phyloP scores from a whole-genome alignment of 129 eudicot genomes.

The Mikania micrantha region DNA sequence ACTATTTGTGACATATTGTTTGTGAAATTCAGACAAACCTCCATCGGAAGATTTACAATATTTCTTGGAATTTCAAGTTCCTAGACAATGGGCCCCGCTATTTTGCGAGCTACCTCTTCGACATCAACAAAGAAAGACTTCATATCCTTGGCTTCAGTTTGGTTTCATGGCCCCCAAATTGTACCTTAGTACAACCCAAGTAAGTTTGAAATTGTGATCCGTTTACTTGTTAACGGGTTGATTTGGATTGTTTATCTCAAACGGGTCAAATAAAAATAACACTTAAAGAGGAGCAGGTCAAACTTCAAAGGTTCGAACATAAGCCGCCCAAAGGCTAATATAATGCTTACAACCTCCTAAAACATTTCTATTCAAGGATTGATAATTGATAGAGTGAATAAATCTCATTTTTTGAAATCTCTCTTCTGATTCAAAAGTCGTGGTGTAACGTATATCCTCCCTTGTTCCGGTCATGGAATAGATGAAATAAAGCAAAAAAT shows the following conservation, averaged over 20 bases:
- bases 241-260: background rate
- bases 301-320: too few species aligned
- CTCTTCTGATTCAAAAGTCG: too few species aligned
- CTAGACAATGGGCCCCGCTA: slow-evolving; percentile 85
- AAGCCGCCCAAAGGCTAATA: too few species aligned
- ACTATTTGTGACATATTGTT: background rate
- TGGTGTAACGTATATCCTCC: too few species aligned
- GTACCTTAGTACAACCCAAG: slow-evolving; percentile 64
- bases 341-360: too few species aligned
- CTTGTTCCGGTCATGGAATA: too few species aligned
- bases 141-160: slow-evolving; percentile 59
- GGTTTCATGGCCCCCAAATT: slow-evolving; percentile 66
- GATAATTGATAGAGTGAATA: too few species aligned
- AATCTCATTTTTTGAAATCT: too few species aligned
- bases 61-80: slow-evolving; percentile 94
- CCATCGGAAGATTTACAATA: slow-evolving; percentile 63
- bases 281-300: too few species aligned
- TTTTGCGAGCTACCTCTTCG: slow-evolving; percentile 79
- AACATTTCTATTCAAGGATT: too few species aligned
- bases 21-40: slow-evolving; percentile 56
- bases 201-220: slow-evolving; percentile 11
- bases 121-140: slow-evolving; percentile 62
- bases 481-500: too few species aligned
- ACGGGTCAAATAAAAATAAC: too few species aligned
- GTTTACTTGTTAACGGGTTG: background rate